Percentiles rank a stretch among this genome's conserved stretches.
Evolutionary conservation across 1,139 yeast genomes (phyloP).

Genomic region (Kurtzmaniella natalensis): DNA sequence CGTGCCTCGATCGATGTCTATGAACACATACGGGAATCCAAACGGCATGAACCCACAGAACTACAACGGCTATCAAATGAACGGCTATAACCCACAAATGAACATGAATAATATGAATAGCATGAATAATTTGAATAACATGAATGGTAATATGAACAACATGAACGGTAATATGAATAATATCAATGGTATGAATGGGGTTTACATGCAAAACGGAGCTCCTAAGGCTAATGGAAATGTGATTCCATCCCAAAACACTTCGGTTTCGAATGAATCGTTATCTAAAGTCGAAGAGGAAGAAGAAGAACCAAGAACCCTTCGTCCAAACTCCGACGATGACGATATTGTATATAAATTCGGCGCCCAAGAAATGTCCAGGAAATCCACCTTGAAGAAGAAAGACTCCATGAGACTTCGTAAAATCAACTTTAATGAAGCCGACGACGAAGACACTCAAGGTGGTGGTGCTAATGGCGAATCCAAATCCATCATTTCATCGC

Average conservation of each 20-base stretch:
- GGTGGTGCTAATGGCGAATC: slow-evolving; percentile 3
- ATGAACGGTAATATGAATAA: too few relatives aligned
- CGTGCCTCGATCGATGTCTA: slow-evolving; percentile 1
- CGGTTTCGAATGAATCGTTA: slow-evolving; percentile 35
- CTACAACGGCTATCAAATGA: too few relatives aligned
- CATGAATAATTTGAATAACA: too few relatives aligned
- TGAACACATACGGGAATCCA: background rate
- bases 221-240: too few relatives aligned
- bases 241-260: too few relatives aligned
- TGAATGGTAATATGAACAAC: too few relatives aligned
- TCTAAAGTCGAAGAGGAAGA: slow-evolving; percentile 42
- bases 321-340: slow-evolving; percentile 9
- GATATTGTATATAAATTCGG: slow-evolving; percentile 33
- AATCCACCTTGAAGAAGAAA: slow-evolving; percentile 36
- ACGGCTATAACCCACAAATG: too few relatives aligned
- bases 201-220: background rate
- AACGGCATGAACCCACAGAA: too few relatives aligned
- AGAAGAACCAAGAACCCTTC: slow-evolving; percentile 19
- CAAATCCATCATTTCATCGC: background rate
- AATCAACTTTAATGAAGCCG: slow-evolving; percentile 22
- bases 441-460: slow-evolving; percentile 11
- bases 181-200: too few relatives aligned
- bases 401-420: slow-evolving; percentile 44
- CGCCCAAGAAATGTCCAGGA: slow-evolving; percentile 30
- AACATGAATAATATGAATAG: too few relatives aligned